Evolutionary conservation across 495 filamentous ascomycete species (phyloP), one percentile per base, ranked within the genome.

Genomic region (Acidiella bohemica): DNA sequence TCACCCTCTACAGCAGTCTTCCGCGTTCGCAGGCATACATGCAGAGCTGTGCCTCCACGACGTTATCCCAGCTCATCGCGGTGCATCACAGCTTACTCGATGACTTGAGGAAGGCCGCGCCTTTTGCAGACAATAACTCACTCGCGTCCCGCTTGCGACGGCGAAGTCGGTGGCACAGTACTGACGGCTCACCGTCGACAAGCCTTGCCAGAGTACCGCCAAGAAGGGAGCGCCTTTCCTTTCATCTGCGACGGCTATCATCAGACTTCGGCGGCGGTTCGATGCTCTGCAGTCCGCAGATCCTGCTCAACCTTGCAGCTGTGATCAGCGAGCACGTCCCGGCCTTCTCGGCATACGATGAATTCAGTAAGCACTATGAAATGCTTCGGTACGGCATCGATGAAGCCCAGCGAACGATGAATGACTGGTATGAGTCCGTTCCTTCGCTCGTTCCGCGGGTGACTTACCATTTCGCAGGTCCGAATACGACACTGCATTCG

Each of bases 401-500:
- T 17, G 14, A 43, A 12, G 20, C 32, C 13, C 40, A 43, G 25
- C 31, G 28, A 16, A 13, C 30, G 12, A 35, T n/a, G 6, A 10
- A 10, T 7, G 8, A 9, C 12, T 43, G 40, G 40, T 43, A 36
- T 11, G 14, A 24, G 5, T 20, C 14, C 22, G 25, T 6, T 12
- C 13, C 2, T 12, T 24, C 5, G n/a, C 12, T 24, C 13, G 12
- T 37, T 7, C 16, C 13, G 16, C 6, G 3, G 14, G 34, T 25
- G 42, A 51, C n/a, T n/a, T n/a, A n/a, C n/a, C n/a, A n/a, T n/a
- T n/a, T n/a, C n/a, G n/a, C 84, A 56, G 93, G 87, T 61, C 82
- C 93, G 47, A 65, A 72, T 87, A 81, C 51, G 86, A 94, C 47
- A 79, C 76, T 56, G 92, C 88, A 3, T 76, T 94, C 9, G 90